Evolutionary conservation across 192 early-diverging fungal species (phyloP).

Genomic region (Phycomyces nitens): DNA sequence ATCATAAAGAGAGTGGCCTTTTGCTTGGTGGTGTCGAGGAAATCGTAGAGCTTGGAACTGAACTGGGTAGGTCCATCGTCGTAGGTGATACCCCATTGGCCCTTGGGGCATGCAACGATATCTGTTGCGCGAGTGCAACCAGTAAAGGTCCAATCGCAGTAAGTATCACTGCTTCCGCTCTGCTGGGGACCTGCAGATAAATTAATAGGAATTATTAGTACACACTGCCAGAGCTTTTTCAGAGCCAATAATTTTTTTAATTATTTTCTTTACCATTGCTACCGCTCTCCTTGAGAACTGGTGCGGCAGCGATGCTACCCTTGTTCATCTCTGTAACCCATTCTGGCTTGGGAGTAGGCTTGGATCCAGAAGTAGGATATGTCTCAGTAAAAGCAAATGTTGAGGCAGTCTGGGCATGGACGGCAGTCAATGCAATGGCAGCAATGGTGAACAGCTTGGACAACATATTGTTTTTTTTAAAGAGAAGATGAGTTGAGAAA

Average conservation of each 20-base stretch:
- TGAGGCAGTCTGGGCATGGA: constrained; percentile 17
- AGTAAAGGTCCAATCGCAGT: constrained; percentile 54
- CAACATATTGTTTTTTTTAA: neutral
- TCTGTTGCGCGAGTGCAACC: constrained; percentile 36
- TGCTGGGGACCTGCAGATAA: constrained; percentile 19
- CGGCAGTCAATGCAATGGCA: neutral
- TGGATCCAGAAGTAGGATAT: constrained; percentile 29
- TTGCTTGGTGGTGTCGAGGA: constrained; percentile 36
- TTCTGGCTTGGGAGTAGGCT: constrained; percentile 34
- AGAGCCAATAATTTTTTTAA: too few species aligned
- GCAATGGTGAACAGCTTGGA: neutral
- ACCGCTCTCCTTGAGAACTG: constrained; percentile 36
- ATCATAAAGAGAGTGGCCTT: constrained; percentile 57
- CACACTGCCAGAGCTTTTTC: too few species aligned
- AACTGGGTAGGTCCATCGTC: constrained; percentile 55
- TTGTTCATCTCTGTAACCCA: constrained; percentile 41
- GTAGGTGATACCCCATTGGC: constrained; percentile 55
- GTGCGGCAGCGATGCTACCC: constrained; percentile 38
- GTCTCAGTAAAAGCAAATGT: constrained; percentile 33
- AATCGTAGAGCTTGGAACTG: constrained; percentile 41
- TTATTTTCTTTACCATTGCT: constrained; percentile 5
- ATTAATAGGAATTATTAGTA: neutral
- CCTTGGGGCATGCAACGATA: constrained; percentile 46
- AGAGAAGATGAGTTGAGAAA: too few species aligned
- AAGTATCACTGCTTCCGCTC: constrained; percentile 15